These are phyloP conservation scores for Erodium chrysanthum DNA, from an alignment of 441 rosid genomes.

Conservation along the genomic window DNA sequence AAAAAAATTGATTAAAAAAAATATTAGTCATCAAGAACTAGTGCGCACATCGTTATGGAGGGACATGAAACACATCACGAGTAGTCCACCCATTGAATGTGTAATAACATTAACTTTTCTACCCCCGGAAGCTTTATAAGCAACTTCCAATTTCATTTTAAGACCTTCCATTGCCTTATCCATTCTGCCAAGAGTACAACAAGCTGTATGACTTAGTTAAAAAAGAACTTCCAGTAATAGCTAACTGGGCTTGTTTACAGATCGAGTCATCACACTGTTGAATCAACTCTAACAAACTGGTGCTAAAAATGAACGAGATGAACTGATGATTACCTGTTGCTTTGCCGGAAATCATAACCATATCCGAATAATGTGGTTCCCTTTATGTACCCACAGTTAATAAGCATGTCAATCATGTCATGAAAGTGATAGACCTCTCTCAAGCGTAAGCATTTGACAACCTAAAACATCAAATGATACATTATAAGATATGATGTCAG, in stretches of 20 bases:
- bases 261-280: background rate
- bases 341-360: conserved; percentile 89
- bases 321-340: conserved; percentile 47
- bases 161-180: conserved; percentile 55
- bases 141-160: conserved; percentile 56
- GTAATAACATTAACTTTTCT: conserved; percentile 69
- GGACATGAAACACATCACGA: conserved; percentile 61
- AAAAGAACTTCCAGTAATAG: background rate
- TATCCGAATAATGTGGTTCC: conserved; percentile 80
- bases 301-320: background rate
- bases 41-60: conserved; percentile 53
- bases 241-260: no score
- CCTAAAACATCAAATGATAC: conserved; percentile 30
- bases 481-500: conserved; percentile 14
- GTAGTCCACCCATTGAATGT: conserved; percentile 87
- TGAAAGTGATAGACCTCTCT: conserved; percentile 69
- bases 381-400: conserved; percentile 66
- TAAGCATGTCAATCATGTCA: conserved; percentile 75
- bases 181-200: conserved; percentile 37
- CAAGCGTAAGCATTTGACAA: conserved; percentile 48
- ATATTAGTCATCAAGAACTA: conserved; percentile 10
- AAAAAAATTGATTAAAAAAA: conserved; percentile 7
- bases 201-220: background rate
- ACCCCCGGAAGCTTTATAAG: conserved; percentile 54
- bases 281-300: background rate